Percentiles rank a stretch among this genome's conserved stretches.
Evolutionary conservation across 176 grass and related monocot species (phyloP).

Genomic region (Echinochloa phyllopogon): DNA sequence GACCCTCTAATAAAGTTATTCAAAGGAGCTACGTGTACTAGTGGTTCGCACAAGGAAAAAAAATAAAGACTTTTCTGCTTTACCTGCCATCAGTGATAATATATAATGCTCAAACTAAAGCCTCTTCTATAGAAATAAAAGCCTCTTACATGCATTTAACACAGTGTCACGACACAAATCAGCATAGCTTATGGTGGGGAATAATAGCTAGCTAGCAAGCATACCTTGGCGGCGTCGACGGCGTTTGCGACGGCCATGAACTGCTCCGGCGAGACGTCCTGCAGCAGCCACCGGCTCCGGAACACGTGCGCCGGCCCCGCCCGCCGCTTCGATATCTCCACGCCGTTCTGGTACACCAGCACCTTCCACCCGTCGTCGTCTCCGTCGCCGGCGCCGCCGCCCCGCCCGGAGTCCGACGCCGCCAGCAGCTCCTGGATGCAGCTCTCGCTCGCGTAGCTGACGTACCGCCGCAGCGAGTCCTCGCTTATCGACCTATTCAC

Average conservation of each 20-base stretch:
- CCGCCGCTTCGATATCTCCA: constrained; percentile 85
- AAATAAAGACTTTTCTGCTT: background rate
- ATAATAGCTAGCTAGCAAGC: too few relatives aligned
- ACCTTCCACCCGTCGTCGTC: constrained; percentile 79
- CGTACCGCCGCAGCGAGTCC: constrained; percentile 86
- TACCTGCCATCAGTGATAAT: background rate
- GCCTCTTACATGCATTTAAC: too few relatives aligned
- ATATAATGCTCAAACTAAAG: background rate
- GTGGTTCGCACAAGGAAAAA: background rate
- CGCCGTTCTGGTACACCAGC: constrained; percentile 79
- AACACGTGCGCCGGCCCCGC: constrained; percentile 70
- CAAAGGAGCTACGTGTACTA: background rate
- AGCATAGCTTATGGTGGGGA: too few relatives aligned
- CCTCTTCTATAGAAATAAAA: too few relatives aligned
- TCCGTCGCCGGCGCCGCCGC: background rate
- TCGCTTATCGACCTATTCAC: constrained; percentile 90
- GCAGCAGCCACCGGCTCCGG: constrained; percentile 85
- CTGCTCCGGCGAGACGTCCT: constrained; percentile 80
- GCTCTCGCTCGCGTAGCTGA: constrained; percentile 91
- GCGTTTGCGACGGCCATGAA: constrained; percentile 93
- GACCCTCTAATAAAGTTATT: background rate
- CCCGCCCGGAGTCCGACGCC: constrained; percentile 70
- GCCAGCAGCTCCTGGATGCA: constrained; percentile 98
- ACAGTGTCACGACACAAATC: too few relatives aligned
- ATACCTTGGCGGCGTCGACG: constrained; percentile 93